A percentile compares a stretch with the other conserved stretches of the same genome.
phyloP scores from a whole-genome alignment of 768 basidiomycete species.

The Lentinula guzmanii region DNA sequence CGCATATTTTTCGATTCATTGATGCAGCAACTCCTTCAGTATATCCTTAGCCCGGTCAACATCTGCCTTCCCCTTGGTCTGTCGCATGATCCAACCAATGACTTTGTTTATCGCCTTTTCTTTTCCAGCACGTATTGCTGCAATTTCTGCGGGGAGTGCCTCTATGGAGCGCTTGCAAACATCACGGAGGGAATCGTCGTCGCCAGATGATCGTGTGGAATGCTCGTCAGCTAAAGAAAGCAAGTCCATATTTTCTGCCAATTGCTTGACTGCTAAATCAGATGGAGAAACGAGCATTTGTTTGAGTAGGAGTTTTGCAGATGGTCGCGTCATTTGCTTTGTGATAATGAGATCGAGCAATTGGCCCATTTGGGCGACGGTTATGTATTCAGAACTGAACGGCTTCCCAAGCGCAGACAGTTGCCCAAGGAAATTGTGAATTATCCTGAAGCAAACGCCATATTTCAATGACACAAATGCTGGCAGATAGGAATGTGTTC shows the following conservation, averaged over 20 bases:
- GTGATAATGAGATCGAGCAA: constrained; percentile 71
- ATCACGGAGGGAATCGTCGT: constrained; percentile 31
- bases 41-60: constrained; percentile 49
- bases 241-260: constrained; percentile 48
- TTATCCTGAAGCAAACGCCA: constrained; percentile 57
- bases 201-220: constrained; percentile 10
- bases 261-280: constrained; percentile 24
- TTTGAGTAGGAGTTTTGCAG: constrained; percentile 72
- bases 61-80: constrained; percentile 73
- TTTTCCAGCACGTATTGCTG: constrained; percentile 62
- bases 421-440: constrained; percentile 81
- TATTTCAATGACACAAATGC: constrained; percentile 8
- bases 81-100: constrained; percentile 81
- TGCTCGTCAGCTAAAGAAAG: constrained; percentile 26
- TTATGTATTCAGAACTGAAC: constrained; percentile 50
- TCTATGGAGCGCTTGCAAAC: constrained; percentile 63
- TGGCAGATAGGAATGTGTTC: constrained; percentile 13
- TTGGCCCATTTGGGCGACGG: constrained; percentile 61
- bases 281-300: constrained; percentile 51
- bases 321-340: constrained; percentile 73
- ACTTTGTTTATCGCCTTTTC: constrained; percentile 76
- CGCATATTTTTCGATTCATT: background rate
- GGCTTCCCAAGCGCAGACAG: constrained; percentile 51
- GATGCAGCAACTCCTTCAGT: constrained; percentile 29
- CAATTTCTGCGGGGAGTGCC: constrained; percentile 60